These are phyloP conservation scores for Circinella minor DNA, from an alignment of 371 early-diverging fungal genomes.

Conservation along the genomic window DNA sequence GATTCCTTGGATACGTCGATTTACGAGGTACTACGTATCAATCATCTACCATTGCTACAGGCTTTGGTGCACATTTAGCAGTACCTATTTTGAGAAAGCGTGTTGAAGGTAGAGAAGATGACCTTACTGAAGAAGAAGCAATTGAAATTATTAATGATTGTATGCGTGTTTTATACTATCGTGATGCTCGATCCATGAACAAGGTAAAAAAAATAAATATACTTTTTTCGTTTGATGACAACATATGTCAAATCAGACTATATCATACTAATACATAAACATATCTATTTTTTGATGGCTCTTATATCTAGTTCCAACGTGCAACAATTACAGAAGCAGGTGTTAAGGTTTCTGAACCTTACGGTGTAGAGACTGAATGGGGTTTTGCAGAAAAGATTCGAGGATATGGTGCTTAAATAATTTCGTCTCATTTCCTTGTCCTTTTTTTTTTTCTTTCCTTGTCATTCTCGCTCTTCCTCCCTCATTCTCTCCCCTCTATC, in stretches of 20 bases:
- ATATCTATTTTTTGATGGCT: too few relatives aligned
- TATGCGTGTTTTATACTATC: slow-evolving; percentile 95
- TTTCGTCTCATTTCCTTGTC: too few relatives aligned
- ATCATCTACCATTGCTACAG: slow-evolving; percentile 93
- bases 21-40: slow-evolving; percentile 96
- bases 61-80: slow-evolving; percentile 95
- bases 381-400: slow-evolving; percentile 86
- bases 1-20: slow-evolving; percentile 96
- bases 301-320: slow-evolving; percentile 76
- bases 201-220: slow-evolving; percentile 60
- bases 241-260: background rate
- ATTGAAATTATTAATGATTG: slow-evolving; percentile 85
- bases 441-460: too few relatives aligned
- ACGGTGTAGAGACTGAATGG: slow-evolving; percentile 93
- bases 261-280: too few relatives aligned
- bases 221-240: background rate
- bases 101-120: slow-evolving; percentile 85
- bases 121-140: slow-evolving; percentile 93
- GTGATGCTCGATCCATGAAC: slow-evolving; percentile 96
- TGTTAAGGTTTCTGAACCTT: slow-evolving; percentile 86
- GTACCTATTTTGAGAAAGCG: slow-evolving; percentile 95
- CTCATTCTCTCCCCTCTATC: too few relatives aligned
- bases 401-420: slow-evolving; percentile 80
- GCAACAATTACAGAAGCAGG: slow-evolving; percentile 88
- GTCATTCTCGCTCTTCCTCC: too few relatives aligned